Base-by-base conservation (phyloP, 2,329 filamentous ascomycete genomes). In the Macroventuria anomochaeta region DNA sequence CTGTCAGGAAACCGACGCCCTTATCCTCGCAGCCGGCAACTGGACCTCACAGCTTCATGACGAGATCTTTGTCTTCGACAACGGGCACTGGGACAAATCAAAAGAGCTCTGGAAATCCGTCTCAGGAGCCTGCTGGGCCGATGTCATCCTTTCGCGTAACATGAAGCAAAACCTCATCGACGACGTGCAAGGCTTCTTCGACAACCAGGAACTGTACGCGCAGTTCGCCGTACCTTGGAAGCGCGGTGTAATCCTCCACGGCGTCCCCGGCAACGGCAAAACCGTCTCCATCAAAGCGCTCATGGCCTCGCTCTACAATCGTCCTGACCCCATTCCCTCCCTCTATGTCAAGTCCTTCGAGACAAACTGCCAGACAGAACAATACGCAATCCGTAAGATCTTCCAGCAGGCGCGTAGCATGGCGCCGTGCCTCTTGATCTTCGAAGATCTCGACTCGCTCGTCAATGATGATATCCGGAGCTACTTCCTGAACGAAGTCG, bases 401-500 rank as follows among this genome's bases (percentile, higher is more conserved):
- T 74, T 74, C 52, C 20, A 15, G n/a, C 82, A 81, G 48, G 87
- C 87, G 0, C 76, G 87, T 13, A 76, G 80, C 51, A 80, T 82
- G 52, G 83, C 87, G 0, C 88, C 87, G 0, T 89, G 86, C 71
- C 81, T 88, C 46, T 79, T 90, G 2, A 83, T 90, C 33, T 87
- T 90, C 53, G 88, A 90, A 69, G 88, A 89, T 55, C 78, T 90
- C 3, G 87, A 90, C 67, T 83, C 80, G 3, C 79, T 89, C 12
- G 81, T 90, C 21, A 79, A 79, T 3, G 81, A 85, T 37, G 59
- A 71, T 2, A 82, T 86, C 7, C 79, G 86, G n/a, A 83, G 80
- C 48, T 89, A 88, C 75, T 89, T 90, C 73, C 76, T 89, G 25
- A 89, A 89, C 64, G 86, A 89, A 68, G 83, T 89, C 3, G 87